phyloP scores from a whole-genome alignment of 2,329 filamentous ascomycete genomes.

The Blastomyces percursus region DNA sequence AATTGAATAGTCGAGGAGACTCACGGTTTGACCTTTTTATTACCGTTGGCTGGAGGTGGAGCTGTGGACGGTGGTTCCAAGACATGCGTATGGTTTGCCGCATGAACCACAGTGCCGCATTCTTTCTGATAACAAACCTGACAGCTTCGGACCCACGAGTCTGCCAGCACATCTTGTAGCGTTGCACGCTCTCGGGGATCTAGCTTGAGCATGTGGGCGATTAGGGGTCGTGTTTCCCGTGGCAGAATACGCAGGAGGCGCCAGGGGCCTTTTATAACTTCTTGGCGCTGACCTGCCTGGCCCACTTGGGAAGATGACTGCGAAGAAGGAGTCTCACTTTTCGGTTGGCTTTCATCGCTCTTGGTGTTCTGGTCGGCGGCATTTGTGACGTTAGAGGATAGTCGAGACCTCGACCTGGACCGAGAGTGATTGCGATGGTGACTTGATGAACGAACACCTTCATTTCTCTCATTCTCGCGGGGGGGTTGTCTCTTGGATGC shows the following conservation, averaged over 20 bases:
- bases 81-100: conserved; percentile 70
- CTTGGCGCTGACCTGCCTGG: conserved; percentile 38
- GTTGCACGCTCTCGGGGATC: conserved; percentile 72
- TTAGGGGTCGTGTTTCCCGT: conserved; percentile 77
- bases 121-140: conserved; percentile 72
- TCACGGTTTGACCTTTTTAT: not conserved
- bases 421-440: conserved; percentile 1
- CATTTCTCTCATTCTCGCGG: conserved; percentile 10
- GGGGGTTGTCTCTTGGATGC: conserved; percentile 3
- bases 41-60: conserved; percentile 6
- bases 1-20: not conserved
- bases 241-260: conserved; percentile 76
- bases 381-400: not conserved
- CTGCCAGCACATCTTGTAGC: conserved; percentile 73
- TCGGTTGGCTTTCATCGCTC: not conserved
- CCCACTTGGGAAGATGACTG: conserved; percentile 10
- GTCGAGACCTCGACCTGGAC: not conserved
- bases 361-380: not conserved
- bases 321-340: conserved; percentile 6
- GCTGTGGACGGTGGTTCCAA: conserved; percentile 52
- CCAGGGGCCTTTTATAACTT: conserved; percentile 87
- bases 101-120: conserved; percentile 59
- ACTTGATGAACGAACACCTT: not conserved
- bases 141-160: conserved; percentile 81
- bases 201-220: conserved; percentile 84